Evolutionary conservation across 345 rosid species (phyloP).

Genomic region (Microcos paniculata): DNA sequence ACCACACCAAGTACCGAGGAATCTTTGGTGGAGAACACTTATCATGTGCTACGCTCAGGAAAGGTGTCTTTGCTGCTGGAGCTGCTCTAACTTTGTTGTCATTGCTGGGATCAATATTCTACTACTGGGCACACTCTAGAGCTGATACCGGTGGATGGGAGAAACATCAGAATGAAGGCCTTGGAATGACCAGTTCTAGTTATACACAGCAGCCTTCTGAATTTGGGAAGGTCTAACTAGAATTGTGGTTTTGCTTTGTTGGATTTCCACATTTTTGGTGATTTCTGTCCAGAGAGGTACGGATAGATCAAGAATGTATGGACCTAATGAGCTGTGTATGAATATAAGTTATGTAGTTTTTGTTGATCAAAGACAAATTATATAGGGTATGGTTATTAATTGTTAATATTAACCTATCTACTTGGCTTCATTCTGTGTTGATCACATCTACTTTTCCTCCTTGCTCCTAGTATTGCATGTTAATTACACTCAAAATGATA

Average conservation of each 20-base stretch:
- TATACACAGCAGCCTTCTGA: conserved; percentile 46
- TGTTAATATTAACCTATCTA: neutral
- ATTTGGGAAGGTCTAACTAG: conserved; percentile 41
- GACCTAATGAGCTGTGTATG: neutral
- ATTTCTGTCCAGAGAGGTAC: neutral
- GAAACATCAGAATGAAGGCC: conserved; percentile 82
- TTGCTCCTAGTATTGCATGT: neutral
- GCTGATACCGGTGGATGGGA: conserved; percentile 98
- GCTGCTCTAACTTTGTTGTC: conserved; percentile 87
- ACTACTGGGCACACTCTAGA: conserved; percentile 80
- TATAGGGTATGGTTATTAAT: neutral
- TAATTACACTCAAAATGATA: neutral
- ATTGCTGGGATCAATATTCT: conserved; percentile 55
- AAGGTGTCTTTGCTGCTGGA: conserved; percentile 91
- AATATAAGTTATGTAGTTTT: neutral
- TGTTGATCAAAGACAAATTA: neutral
- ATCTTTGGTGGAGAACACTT: conserved; percentile 38
- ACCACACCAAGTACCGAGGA: conserved; percentile 83
- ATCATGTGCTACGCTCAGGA: conserved; percentile 83
- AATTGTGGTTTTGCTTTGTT: conserved; percentile 11
- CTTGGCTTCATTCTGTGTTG: neutral
- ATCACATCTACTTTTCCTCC: neutral
- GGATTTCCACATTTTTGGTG: conserved; percentile 13
- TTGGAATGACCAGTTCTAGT: conserved; percentile 50
- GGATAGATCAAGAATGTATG: conserved; percentile 7